Conservation (phyloP, 2,329 filamentous ascomycete genomes). For the Colletotrichum lindemuthianum region DNA sequence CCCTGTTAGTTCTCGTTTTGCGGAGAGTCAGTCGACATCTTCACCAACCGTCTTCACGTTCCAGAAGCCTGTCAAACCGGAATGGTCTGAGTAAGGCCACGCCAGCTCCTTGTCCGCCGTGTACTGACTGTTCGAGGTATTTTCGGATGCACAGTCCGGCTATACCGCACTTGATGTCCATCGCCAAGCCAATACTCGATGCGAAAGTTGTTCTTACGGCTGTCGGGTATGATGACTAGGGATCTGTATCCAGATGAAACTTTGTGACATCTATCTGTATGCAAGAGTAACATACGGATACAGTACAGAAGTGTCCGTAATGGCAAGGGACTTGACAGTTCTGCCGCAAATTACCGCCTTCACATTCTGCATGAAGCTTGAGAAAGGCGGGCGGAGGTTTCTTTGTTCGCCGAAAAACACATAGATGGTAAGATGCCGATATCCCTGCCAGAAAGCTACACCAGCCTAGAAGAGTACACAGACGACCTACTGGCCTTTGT, state of each 20-base stretch:
- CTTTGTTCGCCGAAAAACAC: too few relatives aligned
- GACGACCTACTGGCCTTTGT: slow-evolving; percentile 40
- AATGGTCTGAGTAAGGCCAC: slow-evolving; percentile 2
- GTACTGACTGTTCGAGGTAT: slow-evolving; percentile 4
- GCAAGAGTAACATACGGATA: too few relatives aligned
- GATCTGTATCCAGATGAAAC: too few relatives aligned
- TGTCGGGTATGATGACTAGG: too few relatives aligned
- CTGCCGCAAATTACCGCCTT: too few relatives aligned
- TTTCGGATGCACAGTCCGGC: background rate
- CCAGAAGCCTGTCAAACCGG: slow-evolving; percentile 11
- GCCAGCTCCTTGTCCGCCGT: background rate
- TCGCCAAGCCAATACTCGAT: slow-evolving; percentile 29
- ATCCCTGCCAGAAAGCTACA: background rate
- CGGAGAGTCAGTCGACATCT: background rate
- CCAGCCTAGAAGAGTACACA: slow-evolving; percentile 31
- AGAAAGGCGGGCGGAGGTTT: too few relatives aligned
- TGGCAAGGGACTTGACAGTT: too few relatives aligned
- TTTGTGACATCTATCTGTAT: too few relatives aligned
- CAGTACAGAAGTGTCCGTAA: too few relatives aligned
- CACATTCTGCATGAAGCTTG: too few relatives aligned
- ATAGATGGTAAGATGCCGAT: background rate
- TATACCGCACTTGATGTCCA: background rate
- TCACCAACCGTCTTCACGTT: background rate
- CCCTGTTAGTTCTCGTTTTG: too few relatives aligned
- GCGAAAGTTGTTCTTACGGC: background rate